Evolutionary conservation across 345 rosid species (phyloP), one percentile per base, ranked within the genome.

Genomic region (Pistacia integerrima): DNA sequence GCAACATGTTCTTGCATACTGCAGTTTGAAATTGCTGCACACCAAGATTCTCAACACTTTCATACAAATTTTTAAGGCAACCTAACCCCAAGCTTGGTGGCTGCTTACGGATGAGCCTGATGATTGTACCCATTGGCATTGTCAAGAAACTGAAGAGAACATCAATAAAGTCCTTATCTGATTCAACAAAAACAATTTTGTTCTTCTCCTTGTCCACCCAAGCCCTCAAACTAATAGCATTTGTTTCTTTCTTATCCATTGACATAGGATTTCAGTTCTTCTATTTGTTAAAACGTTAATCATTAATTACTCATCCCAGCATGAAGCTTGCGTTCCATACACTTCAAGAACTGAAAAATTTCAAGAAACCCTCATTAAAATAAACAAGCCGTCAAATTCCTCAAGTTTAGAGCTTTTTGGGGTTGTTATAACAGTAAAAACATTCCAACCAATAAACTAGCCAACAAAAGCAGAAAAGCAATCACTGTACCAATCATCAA

Each of bases 101-200:
- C 0, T 11, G 33, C 18, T 14, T 64, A 11, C 51, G 16, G 3
- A 52, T n/a, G 5, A 69, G 78, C 55, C 51, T 64, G 33, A 76
- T 14, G 41, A 72, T 58, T 14, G 75, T 58, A 74, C 77, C 82
- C 71, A 75, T 67, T 0, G 86, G 79, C 72, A 72, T 55, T 58
- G 86, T 77, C 56, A 80, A 64, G 61, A 80, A 83, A 35, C 80
- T 57, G 57, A 81, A 76, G 44, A 78, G 77, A 76, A 84, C 12
- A 30, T 76, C 84, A 13, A 73, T 67, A 35, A 81, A 78, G 36
- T 76, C 63, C 20, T 20, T 64, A 51, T 73, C 73, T 10, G 77
- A 38, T 58, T 81, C 82, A 10, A n/a, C 80, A 20, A 69, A 69
- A 12, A 76, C 0, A 17, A 81, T 72, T 67, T 49, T 67, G 48